Evolutionary conservation across 2,329 filamentous ascomycete genomes (phyloP), one percentile per base, ranked within the genome.

Genomic region (Pseudocercospora pini-densiflorae): DNA sequence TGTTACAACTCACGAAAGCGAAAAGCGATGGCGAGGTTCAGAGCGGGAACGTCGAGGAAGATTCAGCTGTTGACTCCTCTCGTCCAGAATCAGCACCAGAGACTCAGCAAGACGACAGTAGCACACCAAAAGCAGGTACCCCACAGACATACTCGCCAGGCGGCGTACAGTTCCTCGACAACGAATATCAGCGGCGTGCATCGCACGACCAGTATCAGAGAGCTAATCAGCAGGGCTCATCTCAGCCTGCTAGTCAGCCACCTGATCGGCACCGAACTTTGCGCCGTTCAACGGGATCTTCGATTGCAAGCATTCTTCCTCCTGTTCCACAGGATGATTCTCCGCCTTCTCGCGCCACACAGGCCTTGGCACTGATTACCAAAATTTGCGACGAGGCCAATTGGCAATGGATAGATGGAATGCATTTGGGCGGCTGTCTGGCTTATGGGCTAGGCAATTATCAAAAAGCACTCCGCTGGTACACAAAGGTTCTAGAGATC

Each of bases 361-460:
- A 86, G 6, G 91, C 91, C 2, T 79, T 97, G 21, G 87, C 92
- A 43, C 87, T 93, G 73, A 83, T 97, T 21, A 89, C 88, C 16
- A 87, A 84, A 69, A 81, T 96, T 6, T 97, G 93, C 76, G 88
- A 91, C 73, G 90, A 94, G 77, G 92, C 90, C 73, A 86, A 85
- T 9, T 95, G 92, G 92, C 87, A 89, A 72, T 99, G 95, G 95
- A 87, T 93, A 61, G 94, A 98, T 76, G 95, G 95, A 1, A 94
- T 98, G 83, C 83, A 98, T 45, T 83, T 98, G 6, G 93, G 92
- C 45, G 95, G 95, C 1, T 98, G 95, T 80, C 83, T 99, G 65
- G 90, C 94, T 59, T 98, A 98, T 80, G 94, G 92, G 7, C 81
- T 98, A 14, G 92, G 93, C 68, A 89, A 92, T 75, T 97, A 95